Evolutionary conservation across 805 yeast species (phyloP).

Genomic region (Lipomyces sp.): DNA sequence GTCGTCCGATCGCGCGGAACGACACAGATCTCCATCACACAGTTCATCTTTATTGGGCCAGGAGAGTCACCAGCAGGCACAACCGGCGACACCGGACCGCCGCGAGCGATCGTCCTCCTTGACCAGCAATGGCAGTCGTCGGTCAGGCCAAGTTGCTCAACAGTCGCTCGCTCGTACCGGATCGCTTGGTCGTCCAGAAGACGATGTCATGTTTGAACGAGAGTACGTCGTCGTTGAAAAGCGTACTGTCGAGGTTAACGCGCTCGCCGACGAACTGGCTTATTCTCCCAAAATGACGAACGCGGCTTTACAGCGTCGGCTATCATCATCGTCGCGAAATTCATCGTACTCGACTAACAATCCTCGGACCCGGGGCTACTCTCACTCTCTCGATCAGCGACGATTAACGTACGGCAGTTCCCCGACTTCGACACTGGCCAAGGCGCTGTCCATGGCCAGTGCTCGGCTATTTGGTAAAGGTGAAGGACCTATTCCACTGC

Average conservation of each 20-base stretch:
- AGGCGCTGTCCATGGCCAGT: conserved; percentile 86
- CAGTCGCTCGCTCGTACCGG: conserved; percentile 7
- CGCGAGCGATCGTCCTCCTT: neutral
- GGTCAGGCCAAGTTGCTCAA: neutral
- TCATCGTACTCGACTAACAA: conserved; percentile 8
- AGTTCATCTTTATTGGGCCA: conserved; percentile 1
- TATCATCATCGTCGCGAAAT: conserved; percentile 21
- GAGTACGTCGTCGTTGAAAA: conserved; percentile 96
- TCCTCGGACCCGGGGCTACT: conserved; percentile 2
- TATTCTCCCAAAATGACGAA: conserved; percentile 26
- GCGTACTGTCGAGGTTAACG: conserved; percentile 91
- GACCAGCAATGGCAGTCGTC: neutral
- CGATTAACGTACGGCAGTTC: conserved; percentile 46
- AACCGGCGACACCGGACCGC: neutral
- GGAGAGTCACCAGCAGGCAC: neutral
- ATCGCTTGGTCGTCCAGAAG: conserved; percentile 32
- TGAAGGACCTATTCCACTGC: conserved; percentile 10
- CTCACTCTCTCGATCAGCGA: conserved; percentile 15
- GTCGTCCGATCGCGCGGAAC: neutral
- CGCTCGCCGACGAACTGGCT: conserved; percentile 90
- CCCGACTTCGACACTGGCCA: conserved; percentile 86
- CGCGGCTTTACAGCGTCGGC: conserved; percentile 22
- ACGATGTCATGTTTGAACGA: conserved; percentile 55
- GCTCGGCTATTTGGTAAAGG: conserved; percentile 75
- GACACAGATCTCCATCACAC: neutral